Conservation (phyloP, 306 rosid genomes). For the Betula pendula region DNA sequence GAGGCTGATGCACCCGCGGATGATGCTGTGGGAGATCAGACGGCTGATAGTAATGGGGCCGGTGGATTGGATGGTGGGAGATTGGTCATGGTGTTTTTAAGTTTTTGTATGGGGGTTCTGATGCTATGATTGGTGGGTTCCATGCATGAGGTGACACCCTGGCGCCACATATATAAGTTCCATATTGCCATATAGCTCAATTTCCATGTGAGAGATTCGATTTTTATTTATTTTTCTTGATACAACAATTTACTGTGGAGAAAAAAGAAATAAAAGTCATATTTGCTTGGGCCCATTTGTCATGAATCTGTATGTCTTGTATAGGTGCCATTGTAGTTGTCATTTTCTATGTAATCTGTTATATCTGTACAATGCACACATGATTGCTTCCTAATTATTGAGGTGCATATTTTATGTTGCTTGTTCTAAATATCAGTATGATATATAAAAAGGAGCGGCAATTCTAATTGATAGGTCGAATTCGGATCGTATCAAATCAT, state of each 20-base stretch:
- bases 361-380: neutral
- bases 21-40: conserved; percentile 40
- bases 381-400: neutral
- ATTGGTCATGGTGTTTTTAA: conserved; percentile 40
- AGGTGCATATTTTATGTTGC: neutral
- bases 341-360: neutral
- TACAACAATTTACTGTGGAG: neutral
- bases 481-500: no score
- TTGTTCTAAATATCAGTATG: neutral
- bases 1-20: conserved; percentile 31
- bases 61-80: neutral
- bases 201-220: neutral
- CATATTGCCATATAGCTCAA: neutral
- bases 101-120: conserved; percentile 53
- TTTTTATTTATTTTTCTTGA: neutral
- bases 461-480: no score
- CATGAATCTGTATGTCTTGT: neutral
- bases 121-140: conserved; percentile 34
- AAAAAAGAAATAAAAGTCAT: neutral
- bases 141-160: conserved; percentile 19
- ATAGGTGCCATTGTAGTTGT: neutral
- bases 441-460: no score
- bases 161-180: neutral
- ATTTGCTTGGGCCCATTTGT: neutral
- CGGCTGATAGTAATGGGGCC: conserved; percentile 54